Evolutionary conservation across 495 filamentous ascomycete species (phyloP).

Genomic region (Penicillium silybi): DNA sequence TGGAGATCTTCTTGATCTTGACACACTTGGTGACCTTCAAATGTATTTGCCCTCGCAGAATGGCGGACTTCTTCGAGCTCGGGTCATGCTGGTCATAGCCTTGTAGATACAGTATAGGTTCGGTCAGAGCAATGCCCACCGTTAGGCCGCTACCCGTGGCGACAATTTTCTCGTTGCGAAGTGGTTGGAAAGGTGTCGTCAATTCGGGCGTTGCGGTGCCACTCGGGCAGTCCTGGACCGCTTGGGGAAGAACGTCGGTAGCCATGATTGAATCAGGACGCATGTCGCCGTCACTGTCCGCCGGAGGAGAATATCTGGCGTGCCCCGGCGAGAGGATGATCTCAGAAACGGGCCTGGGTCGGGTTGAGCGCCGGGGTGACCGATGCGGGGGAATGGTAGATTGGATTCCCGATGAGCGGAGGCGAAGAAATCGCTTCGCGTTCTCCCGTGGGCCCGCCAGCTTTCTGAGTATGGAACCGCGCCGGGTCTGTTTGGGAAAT

Average conservation of each 20-base stretch:
- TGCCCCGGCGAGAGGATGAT: constrained; percentile 35
- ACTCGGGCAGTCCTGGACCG: constrained; percentile 18
- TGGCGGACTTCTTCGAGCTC: constrained; percentile 66
- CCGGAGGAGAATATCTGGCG: constrained; percentile 1
- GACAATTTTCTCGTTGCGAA: constrained; percentile 61
- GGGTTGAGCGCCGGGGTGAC: constrained; percentile 18
- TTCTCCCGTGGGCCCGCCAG: constrained; percentile 48
- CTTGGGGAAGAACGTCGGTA: constrained; percentile 26
- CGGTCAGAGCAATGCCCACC: constrained; percentile 73
- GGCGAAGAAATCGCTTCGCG: constrained; percentile 48
- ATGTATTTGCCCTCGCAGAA: constrained; percentile 80
- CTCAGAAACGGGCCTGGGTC: constrained; percentile 40
- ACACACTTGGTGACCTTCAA: constrained; percentile 81
- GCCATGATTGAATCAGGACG: constrained; percentile 31
- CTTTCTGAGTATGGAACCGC: constrained; percentile 36
- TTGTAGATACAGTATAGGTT: constrained; percentile 84
- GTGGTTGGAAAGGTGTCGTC: constrained; percentile 30
- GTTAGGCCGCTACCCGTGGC: constrained; percentile 69
- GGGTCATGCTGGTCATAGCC: constrained; percentile 83
- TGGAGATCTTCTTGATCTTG: constrained; percentile 90
- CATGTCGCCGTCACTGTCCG: constrained; percentile 17
- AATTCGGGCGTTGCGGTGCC: constrained; percentile 24
- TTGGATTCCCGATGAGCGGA: constrained; percentile 30
- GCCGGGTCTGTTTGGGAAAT: constrained; percentile 27
- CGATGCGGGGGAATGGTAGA: constrained; percentile 24